Evolutionary conservation across 2,329 filamentous ascomycete genomes (phyloP), one percentile per base, ranked within the genome.

Genomic region (Trichoderma cornu-damae): DNA sequence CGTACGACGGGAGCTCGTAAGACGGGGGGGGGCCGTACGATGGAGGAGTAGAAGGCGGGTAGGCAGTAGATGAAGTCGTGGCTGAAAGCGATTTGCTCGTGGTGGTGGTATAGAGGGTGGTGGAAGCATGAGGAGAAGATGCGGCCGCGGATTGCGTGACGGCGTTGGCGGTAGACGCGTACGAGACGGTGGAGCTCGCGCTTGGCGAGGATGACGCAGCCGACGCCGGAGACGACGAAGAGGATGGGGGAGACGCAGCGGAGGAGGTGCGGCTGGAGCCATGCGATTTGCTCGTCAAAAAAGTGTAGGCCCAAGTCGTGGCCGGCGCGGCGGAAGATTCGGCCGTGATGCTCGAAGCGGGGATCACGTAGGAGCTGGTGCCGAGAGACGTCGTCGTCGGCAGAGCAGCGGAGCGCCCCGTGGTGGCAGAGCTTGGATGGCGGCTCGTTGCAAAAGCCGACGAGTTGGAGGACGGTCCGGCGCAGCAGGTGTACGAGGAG

Each of bases 1-100:
- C 60, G 43, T 66, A 67, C 0, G 60, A 62, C 1, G 62, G 63
- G 24, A 65, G 60, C 6, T 61, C 61, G 32, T 69, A 69, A 18
- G 66, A 61, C 1, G 65, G 67, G 1, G 63, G 66, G 0, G 64
- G 62, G 0, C 61, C 57, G 5, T 66, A 66, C 28, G 49, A 40
- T 8, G 57, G 61, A 7, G 48, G 59, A 20, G 24, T 53, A 4
- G 57, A 49, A 8, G 30, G 28, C 22, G 42, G 24, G 16, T 22
- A 55, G 2, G 53, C 28, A 9, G 60, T 47, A 3, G 58, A 50
- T 22, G 30, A 20, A 24, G 11, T 12, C 9, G 28, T 6, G 32
- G 59, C 16, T 2, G 52, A 55, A 2, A 11, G 12, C 30, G 42
- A 28, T n/a, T 50, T 32, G 22, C 5, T 24, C 7, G 50, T 49